Base-by-base conservation (phyloP, 805 yeast genomes). In the Monosporozyma aerobia region DNA sequence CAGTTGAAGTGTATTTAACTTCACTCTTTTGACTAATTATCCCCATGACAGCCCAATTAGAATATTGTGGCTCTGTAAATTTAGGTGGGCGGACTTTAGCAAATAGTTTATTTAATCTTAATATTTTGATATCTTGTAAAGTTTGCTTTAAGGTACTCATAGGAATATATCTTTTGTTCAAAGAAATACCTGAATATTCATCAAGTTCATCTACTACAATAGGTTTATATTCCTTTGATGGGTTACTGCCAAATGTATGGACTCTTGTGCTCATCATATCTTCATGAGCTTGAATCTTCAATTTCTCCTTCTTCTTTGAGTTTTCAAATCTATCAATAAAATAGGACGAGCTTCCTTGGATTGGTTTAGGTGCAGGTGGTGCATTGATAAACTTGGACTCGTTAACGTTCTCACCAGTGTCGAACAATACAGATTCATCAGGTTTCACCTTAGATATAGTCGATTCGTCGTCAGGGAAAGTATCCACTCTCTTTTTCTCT, bases 31-130 rank as follows among this genome's bases (percentile, higher is more conserved):
- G 61, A 4, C 80, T 70, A 0, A 90, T 72, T 2, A 87, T 73
- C 0, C 95, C 97, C n/a, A 84, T 61, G 1, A 82, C 77, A n/a
- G 83, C 83, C 85, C 89, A 90, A 63, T 90, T 90, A 3, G 84
- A 69, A 60, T 83, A 83, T 35, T 70, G 69, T 0, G 96, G 96
- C 47, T 85, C 85, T 5, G 69, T 63, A 62, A 78, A 90, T 22
- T 78, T 72, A 0, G 96, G 94, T 2, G 94, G 84, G 30, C 65
- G 57, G 1, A 90, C 81, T 56, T 82, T 81, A 1, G 88, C 84
- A 58, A 80, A 74, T 2, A 85, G 64, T 57, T 82, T 80, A 9
- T 77, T 77, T 2, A 87, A 64, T 43, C 85, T 71, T 47, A 87
- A 67, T 0, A 83, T 63, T 57, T 82, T 81, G 54, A 78, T 76